A percentile compares a stretch with the other conserved stretches of the same genome.
Conservation (phyloP, 768 basidiomycete genomes). For the Amylocystis lapponica region DNA sequence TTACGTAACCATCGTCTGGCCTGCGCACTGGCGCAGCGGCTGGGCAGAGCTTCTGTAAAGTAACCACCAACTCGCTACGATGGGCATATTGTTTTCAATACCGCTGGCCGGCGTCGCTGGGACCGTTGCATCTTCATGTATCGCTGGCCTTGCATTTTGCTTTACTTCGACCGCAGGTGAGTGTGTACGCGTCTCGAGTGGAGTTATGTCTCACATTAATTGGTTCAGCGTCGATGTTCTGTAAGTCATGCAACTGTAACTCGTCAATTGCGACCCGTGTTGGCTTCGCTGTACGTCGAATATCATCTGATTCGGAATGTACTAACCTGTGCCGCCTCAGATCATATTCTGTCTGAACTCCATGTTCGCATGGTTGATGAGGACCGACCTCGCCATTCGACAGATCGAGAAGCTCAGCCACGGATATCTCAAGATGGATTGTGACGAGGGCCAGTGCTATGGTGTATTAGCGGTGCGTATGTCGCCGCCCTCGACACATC, state of each 20-base stretch:
- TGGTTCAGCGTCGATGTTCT: conserved; percentile 84
- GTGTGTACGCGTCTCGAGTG: conserved; percentile 18
- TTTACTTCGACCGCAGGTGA: conserved; percentile 81
- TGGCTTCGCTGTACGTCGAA: conserved; percentile 77
- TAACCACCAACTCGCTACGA: no score
- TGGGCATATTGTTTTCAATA: conserved; percentile 73
- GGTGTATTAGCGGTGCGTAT: conserved; percentile 84
- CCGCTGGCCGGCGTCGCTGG: conserved; percentile 64
- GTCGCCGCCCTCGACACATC: neutral
- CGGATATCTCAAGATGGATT: conserved; percentile 98
- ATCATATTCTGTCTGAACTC: conserved; percentile 95
- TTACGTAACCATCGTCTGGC: no score
- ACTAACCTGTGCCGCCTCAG: conserved; percentile 33
- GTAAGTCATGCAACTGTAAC: conserved; percentile 98
- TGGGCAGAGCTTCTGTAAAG: no score
- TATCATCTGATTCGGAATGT: neutral
- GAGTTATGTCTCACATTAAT: neutral
- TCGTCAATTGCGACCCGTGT: conserved; percentile 96
- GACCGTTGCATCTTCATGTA: conserved; percentile 75
- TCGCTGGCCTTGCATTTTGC: conserved; percentile 80
- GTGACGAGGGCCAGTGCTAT: conserved; percentile 88
- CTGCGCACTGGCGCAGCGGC: no score
- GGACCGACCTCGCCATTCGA: conserved; percentile 80
- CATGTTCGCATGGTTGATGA: conserved; percentile 95
- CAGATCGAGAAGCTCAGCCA: conserved; percentile 90